Conservation (phyloP, 768 basidiomycete genomes). For the Psilocybe azurescens region DNA sequence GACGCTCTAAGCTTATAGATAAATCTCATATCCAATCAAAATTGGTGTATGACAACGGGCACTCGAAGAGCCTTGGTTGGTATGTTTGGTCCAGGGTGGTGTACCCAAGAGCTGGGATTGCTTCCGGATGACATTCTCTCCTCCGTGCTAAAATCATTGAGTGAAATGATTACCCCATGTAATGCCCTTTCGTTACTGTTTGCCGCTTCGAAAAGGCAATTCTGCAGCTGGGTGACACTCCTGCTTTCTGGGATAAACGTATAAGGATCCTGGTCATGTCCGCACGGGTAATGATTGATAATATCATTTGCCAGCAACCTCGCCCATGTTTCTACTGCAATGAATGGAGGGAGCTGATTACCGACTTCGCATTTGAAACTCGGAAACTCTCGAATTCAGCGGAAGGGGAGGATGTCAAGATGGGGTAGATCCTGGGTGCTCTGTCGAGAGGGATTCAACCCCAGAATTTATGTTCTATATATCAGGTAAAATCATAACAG, state of each 20-base stretch:
- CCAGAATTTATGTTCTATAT: not conserved
- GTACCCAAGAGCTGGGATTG: not conserved
- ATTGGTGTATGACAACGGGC: too few species aligned
- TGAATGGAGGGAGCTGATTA: not conserved
- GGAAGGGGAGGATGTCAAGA: not conserved
- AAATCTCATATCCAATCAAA: too few species aligned
- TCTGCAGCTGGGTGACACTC: not conserved
- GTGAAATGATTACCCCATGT: not conserved
- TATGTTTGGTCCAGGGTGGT: constrained; percentile 2
- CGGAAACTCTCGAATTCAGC: not conserved
- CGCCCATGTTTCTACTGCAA: not conserved
- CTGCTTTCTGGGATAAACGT: not conserved
- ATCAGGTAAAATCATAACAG: not conserved
- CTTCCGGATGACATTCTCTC: not conserved
- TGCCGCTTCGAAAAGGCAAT: not conserved
- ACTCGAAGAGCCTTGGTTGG: not conserved
- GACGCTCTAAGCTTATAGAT: too few species aligned
- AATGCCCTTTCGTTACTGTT: constrained; percentile 4
- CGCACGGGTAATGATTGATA: not conserved
- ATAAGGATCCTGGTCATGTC: not conserved
- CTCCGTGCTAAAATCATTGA: not conserved
- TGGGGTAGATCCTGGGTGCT: not conserved
- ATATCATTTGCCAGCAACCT: not conserved
- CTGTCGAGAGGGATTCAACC: not conserved
- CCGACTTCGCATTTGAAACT: not conserved